Percentiles rank a stretch among this genome's conserved stretches.
These are phyloP conservation scores for Dactylellina sp. DNA, from an alignment of 2,329 filamentous ascomycete species.

Conservation along the genomic window DNA sequence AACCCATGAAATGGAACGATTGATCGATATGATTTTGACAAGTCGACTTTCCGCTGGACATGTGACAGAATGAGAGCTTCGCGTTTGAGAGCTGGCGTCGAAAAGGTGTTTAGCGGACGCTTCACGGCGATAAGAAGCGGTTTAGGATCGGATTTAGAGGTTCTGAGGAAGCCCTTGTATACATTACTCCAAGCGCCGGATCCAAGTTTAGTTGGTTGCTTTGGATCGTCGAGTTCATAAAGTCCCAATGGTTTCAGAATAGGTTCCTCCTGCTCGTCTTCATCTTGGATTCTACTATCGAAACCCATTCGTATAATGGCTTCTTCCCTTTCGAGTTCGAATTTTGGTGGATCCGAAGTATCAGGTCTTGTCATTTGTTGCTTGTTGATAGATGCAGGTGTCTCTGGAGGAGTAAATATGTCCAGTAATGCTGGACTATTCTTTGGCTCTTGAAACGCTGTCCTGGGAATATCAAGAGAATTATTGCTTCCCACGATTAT, in stretches of 20 bases:
- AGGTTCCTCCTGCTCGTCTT: slow-evolving; percentile 1
- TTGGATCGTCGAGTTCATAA: slow-evolving; percentile 37
- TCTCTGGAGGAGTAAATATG: slow-evolving; percentile 45
- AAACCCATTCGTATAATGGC: slow-evolving; percentile 27
- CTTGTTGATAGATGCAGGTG: slow-evolving; percentile 19
- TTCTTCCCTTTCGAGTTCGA: slow-evolving; percentile 14
- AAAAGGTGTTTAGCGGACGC: slow-evolving; percentile 48
- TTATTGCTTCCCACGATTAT: slow-evolving; percentile 44
- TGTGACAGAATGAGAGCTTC: slow-evolving; percentile 59
- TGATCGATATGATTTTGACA: slow-evolving; percentile 2
- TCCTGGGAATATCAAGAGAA: slow-evolving; percentile 37
- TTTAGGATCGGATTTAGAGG: neutral
- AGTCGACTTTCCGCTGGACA: slow-evolving; percentile 38
- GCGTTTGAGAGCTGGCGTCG: slow-evolving; percentile 48
- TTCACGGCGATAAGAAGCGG: slow-evolving; percentile 57
- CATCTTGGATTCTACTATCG: slow-evolving; percentile 20
- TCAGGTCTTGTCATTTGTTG: slow-evolving; percentile 3
- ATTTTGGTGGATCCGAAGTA: slow-evolving; percentile 29
- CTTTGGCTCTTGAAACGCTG: slow-evolving; percentile 29
- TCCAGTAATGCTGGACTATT: slow-evolving; percentile 6
- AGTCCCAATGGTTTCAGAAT: slow-evolving; percentile 17
- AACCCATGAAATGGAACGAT: slow-evolving; percentile 58
- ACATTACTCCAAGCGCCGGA: slow-evolving; percentile 59
- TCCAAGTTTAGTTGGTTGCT: slow-evolving; percentile 54
- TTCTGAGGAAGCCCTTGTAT: slow-evolving; percentile 33